Conservation (phyloP, 1,284 basidiomycete species). For the Sporisorium sorghi region DNA sequence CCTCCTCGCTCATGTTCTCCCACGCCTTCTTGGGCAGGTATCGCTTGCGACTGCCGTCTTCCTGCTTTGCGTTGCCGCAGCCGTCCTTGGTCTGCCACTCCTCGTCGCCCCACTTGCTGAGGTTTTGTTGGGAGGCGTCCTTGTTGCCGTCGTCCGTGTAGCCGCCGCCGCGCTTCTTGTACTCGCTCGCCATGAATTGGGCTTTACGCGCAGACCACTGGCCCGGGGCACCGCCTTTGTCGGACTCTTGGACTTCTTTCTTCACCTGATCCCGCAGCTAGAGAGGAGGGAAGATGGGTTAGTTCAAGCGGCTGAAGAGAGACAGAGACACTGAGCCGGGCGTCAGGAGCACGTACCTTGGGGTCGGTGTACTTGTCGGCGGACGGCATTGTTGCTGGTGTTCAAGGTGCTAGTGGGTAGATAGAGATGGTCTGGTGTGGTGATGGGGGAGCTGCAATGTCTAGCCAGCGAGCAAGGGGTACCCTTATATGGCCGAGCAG, state of each 20-base stretch:
- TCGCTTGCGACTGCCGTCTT: conserved; percentile 38
- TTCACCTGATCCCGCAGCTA: conserved; percentile 41
- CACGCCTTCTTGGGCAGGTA: conserved; percentile 52
- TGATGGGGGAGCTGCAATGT: background rate
- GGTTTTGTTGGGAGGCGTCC: conserved; percentile 49
- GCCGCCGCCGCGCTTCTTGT: conserved; percentile 49
- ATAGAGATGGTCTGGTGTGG: background rate
- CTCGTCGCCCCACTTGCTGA: conserved; percentile 40
- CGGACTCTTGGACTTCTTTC: conserved; percentile 40
- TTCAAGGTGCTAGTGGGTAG: background rate
- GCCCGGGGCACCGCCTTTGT: conserved; percentile 46
- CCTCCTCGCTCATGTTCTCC: conserved; percentile 50
- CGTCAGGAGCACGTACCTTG: conserved; percentile 21
- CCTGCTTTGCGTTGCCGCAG: conserved; percentile 40
- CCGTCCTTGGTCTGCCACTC: conserved; percentile 53
- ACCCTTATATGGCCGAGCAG: conserved; percentile 13
- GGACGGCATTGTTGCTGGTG: conserved; percentile 32
- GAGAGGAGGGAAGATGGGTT: background rate
- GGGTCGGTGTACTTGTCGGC: conserved; percentile 52
- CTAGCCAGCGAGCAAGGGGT: background rate
- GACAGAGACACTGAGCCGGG: fast-evolving
- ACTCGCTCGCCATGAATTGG: conserved; percentile 43
- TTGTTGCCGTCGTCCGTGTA: conserved; percentile 42
- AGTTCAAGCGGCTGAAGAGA: background rate
- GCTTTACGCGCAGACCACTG: conserved; percentile 49